Percentiles rank a stretch among this genome's conserved stretches.
These are phyloP conservation scores for Ricinus communis DNA, from an alignment of 345 rosid genomes.

Conservation along the genomic window DNA sequence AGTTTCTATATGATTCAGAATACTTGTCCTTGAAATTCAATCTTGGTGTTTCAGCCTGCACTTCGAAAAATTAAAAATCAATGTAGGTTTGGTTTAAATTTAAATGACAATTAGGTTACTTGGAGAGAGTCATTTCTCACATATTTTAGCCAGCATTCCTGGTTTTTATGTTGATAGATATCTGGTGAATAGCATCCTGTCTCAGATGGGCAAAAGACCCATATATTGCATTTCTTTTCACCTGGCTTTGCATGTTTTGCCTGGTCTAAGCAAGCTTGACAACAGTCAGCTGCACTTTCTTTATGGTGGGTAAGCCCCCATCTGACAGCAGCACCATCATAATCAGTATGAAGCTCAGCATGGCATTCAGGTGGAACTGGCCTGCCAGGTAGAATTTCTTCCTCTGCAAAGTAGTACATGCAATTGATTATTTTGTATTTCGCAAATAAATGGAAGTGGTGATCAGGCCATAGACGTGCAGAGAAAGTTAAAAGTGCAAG, in stretches of 20 bases:
- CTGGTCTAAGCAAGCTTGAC: constrained; percentile 94
- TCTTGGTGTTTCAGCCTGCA: constrained; percentile 82
- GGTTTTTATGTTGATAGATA: constrained; percentile 76
- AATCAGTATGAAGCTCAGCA: constrained; percentile 87
- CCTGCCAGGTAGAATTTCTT: constrained; percentile 80
- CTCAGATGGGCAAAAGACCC: constrained; percentile 97
- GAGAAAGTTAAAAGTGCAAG: constrained; percentile 5
- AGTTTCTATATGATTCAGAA: constrained; percentile 67
- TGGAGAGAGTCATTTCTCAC: constrained; percentile 41
- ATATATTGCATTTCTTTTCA: constrained; percentile 80
- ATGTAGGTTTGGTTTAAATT: neutral
- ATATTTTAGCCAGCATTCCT: constrained; percentile 96
- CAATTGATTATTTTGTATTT: neutral
- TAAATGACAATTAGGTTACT: neutral
- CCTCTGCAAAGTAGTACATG: constrained; percentile 44
- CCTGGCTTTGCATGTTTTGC: constrained; percentile 77
- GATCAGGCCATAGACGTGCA: neutral
- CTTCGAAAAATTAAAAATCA: constrained; percentile 20
- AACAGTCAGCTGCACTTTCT: constrained; percentile 99
- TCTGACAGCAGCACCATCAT: constrained; percentile 84
- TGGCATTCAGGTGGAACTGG: constrained; percentile 74
- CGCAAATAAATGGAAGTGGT: neutral
- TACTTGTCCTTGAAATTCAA: constrained; percentile 75
- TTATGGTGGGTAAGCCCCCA: constrained; percentile 97
- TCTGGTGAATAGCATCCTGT: constrained; percentile 88